Base-by-base conservation (phyloP, 371 early-diverging fungal genomes). In the Mucor irregularis region DNA sequence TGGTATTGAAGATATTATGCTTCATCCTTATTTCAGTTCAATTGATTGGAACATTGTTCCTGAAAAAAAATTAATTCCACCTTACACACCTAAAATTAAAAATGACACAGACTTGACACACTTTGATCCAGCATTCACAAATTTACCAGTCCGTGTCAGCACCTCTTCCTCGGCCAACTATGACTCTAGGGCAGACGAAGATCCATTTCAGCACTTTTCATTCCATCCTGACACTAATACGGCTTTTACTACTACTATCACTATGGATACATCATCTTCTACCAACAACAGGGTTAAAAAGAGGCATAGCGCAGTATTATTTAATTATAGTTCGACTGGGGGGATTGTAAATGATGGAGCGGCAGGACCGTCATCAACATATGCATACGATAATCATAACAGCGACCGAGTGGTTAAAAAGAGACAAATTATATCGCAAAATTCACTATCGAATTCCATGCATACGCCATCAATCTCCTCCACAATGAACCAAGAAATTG, bases 11-110 rank as follows among this genome's bases (percentile, higher is more conserved):
- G 77, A 81, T 9, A 83, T 93, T 49, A 85, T 87, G 47, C 34
- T 61, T 1, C 91, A 91, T 55, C 77, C 83, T 0, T 93, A 82
- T 57, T 90, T 92, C 54, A 26, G 44, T 9, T 61, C 60, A 5
- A 71, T 89, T n/a, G 77, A 88, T 65, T 93, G 92, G 91, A 74
- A 84, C 11, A 72, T 77, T 7, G 79, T 88, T 5, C 62, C 64
- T 19, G 74, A 82, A 25, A 73, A 71, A 33, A 71, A 75, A 21
- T 53, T 85, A n/a, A 51, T 21, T 14, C 86, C 89, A 24, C 83
- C 82, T 7, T 82, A 72, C 61, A 58, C 81, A 8, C 84, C 87
- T 19, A 54, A 57, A 14, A 60, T 83, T 19, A 43, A 53, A 21
- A 69, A 75, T 8, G 81, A 77, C 24, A 67, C 67, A 4, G 90